A percentile compares a stretch with the other conserved stretches of the same genome.
Conservation (phyloP, 176 grass and related monocot species). For the Avena atlantica region DNA sequence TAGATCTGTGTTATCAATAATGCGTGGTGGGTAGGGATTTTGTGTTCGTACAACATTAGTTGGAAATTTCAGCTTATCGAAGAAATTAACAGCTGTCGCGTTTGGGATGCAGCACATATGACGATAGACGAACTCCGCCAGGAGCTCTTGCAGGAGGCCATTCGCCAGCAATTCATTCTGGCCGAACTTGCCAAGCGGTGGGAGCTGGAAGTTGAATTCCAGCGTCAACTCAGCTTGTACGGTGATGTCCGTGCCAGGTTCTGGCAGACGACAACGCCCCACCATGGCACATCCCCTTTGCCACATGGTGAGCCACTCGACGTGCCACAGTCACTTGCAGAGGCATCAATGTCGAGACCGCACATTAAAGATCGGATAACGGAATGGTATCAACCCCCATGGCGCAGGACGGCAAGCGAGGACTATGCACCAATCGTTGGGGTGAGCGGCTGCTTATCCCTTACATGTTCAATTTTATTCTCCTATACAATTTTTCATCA, state of each 20-base stretch:
- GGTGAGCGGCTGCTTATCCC: slow-evolving; percentile 2
- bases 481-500: background rate
- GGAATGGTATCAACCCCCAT: slow-evolving; percentile 42
- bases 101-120: slow-evolving; percentile 21
- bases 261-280: background rate
- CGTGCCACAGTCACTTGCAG: background rate
- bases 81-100: background rate
- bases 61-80: background rate
- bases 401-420: background rate
- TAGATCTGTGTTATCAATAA: background rate
- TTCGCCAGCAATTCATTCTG: slow-evolving; percentile 26
- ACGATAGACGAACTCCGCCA: slow-evolving; percentile 20
- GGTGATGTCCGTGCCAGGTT: background rate
- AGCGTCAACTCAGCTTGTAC: background rate
- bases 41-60: background rate
- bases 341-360: background rate
- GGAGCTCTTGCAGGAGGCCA: slow-evolving; percentile 26
- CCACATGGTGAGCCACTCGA: background rate
- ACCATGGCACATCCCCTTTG: background rate
- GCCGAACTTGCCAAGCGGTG: slow-evolving; percentile 12
- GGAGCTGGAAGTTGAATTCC: background rate
- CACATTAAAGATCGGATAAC: slow-evolving; percentile 28
- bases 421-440: background rate
- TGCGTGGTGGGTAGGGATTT: background rate
- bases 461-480: background rate